phyloP scores from a whole-genome alignment of 164 flowering plant species.

The Umbellularia californica region DNA sequence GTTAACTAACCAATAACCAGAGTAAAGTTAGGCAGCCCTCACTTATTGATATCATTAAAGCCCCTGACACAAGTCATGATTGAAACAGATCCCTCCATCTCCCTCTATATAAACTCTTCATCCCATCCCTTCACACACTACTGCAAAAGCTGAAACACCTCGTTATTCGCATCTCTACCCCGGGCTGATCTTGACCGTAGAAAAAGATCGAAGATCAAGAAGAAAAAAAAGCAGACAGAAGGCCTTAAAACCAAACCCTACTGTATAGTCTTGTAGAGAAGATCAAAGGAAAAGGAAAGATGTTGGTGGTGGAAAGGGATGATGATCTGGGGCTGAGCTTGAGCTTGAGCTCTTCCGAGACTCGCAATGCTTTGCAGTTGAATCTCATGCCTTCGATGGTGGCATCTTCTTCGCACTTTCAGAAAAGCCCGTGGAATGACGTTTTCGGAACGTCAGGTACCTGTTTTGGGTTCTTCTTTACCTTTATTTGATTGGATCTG shows the following conservation, averaged over 20 bases:
- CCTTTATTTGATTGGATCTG: background rate
- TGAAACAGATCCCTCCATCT: background rate
- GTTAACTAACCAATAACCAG: background rate
- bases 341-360: constrained; percentile 11
- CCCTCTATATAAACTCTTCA: background rate
- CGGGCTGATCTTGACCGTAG: background rate
- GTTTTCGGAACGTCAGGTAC: constrained; percentile 1
- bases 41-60: constrained; percentile 4
- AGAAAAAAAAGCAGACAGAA: too few relatives aligned
- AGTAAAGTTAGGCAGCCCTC: constrained; percentile 6
- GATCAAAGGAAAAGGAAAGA: background rate
- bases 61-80: constrained; percentile 10
- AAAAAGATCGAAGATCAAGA: too few relatives aligned
- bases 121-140: background rate
- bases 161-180: background rate
- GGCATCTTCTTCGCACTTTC: background rate
- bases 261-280: background rate
- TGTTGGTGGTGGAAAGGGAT: constrained; percentile 41
- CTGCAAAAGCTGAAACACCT: background rate
- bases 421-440: constrained; percentile 1
- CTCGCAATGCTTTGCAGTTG: constrained; percentile 2
- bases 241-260: background rate
- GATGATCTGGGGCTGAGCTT: constrained; percentile 72
- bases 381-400: constrained; percentile 8
- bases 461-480: background rate